These are phyloP conservation scores for Kwoniella europaea DNA, from an alignment of 768 basidiomycete genomes.

Conservation along the genomic window DNA sequence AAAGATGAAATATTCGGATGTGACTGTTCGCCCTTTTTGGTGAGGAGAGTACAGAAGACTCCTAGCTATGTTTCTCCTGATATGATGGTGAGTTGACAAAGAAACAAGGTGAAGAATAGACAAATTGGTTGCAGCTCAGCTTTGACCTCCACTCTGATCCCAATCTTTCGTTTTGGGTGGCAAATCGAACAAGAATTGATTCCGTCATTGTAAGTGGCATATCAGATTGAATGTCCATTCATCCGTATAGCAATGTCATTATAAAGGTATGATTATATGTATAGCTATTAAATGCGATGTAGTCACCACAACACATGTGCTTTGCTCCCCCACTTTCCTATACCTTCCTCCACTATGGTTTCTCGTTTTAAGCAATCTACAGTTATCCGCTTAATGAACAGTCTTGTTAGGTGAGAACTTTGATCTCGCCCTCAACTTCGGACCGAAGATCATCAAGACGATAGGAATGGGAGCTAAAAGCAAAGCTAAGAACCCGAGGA, in stretches of 20 bases:
- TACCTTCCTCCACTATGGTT: too few relatives aligned
- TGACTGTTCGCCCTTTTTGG: too few relatives aligned
- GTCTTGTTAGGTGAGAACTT: constrained; percentile 47
- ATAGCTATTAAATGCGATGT: too few relatives aligned
- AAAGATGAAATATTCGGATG: too few relatives aligned
- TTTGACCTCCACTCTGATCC: not conserved
- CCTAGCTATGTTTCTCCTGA: not conserved
- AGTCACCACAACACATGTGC: too few relatives aligned
- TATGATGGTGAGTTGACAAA: not conserved
- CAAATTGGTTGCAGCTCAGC: not conserved
- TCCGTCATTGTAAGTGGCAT: not conserved
- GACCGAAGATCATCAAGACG: constrained; percentile 50
- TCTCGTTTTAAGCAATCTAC: too few relatives aligned
- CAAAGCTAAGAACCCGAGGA: constrained; percentile 57
- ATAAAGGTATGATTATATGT: too few relatives aligned
- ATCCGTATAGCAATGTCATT: not conserved
- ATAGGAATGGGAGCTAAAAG: constrained; percentile 56
- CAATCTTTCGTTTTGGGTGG: not conserved
- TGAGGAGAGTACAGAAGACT: too few relatives aligned
- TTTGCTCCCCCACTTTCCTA: too few relatives aligned
- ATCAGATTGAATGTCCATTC: not conserved
- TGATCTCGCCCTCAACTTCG: constrained; percentile 44
- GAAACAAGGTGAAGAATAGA: not conserved
- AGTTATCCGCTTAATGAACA: constrained; percentile 1
- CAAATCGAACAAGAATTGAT: not conserved